A percentile compares a stretch with the other conserved stretches of the same genome.
These are phyloP conservation scores for Fusarium brevicatenulatum DNA, from an alignment of 2,329 filamentous ascomycete species.

Conservation along the genomic window DNA sequence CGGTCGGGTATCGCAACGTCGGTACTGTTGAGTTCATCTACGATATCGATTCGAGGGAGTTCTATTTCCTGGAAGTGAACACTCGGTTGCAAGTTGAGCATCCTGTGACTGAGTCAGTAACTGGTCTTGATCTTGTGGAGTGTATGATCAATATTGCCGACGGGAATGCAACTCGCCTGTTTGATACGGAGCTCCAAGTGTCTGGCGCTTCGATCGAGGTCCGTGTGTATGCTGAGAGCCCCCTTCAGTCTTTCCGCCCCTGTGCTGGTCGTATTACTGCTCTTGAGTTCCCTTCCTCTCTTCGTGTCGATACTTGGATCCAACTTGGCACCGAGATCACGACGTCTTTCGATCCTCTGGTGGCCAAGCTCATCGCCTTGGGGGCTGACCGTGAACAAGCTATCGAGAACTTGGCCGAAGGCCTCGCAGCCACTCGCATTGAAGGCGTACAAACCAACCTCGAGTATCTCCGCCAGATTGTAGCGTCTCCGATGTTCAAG, in stretches of 20 bases:
- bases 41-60: slow-evolving; percentile 50
- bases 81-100: slow-evolving; percentile 62
- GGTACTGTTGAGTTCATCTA: slow-evolving; percentile 60
- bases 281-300: slow-evolving; percentile 63
- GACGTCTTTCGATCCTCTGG: slow-evolving; percentile 80
- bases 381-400: slow-evolving; percentile 69
- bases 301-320: slow-evolving; percentile 74
- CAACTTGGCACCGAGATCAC: slow-evolving; percentile 76
- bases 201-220: slow-evolving; percentile 52
- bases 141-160: slow-evolving; percentile 52
- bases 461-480: slow-evolving; percentile 47
- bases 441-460: slow-evolving; percentile 50
- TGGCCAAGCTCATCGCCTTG: slow-evolving; percentile 77
- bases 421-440: slow-evolving; percentile 61
- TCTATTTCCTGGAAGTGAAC: slow-evolving; percentile 62
- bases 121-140: slow-evolving; percentile 76
- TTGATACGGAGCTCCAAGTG: neutral
- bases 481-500: slow-evolving; percentile 44
- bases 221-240: slow-evolving; percentile 60
- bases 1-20: slow-evolving; percentile 53
- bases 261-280: slow-evolving; percentile 67
- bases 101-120: slow-evolving; percentile 75
- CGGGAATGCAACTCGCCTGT: slow-evolving; percentile 28
- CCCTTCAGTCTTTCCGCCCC: slow-evolving; percentile 66
- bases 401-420: slow-evolving; percentile 69